phyloP scores from a whole-genome alignment of 805 yeast species.

The Ascoidea asiatica region DNA sequence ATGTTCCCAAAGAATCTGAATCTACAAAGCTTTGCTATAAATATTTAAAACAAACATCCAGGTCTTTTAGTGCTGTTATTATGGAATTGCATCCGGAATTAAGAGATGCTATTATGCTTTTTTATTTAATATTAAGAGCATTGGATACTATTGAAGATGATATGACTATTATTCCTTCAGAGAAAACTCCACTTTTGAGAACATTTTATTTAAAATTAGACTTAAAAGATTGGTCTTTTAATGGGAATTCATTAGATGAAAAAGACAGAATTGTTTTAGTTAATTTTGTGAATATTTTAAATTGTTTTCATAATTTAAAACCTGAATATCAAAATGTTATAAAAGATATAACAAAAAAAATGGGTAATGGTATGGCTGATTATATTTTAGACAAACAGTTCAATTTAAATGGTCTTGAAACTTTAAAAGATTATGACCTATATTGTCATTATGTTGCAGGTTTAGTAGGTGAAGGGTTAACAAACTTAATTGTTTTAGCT shows the following conservation, averaged over 20 bases:
- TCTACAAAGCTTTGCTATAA: constrained; percentile 51
- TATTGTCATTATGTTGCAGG: constrained; percentile 98
- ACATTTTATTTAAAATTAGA: constrained; percentile 50
- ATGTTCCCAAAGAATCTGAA: constrained; percentile 24
- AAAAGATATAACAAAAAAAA: constrained; percentile 60
- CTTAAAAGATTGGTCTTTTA: constrained; percentile 66
- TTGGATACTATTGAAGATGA: constrained; percentile 95
- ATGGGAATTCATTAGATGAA: constrained; percentile 63
- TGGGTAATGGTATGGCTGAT: constrained; percentile 99
- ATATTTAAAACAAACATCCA: constrained; percentile 56
- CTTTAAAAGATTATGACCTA: constrained; percentile 70
- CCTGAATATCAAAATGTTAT: constrained; percentile 70
- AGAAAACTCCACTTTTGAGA: constrained; percentile 66
- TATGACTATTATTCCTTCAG: constrained; percentile 62
- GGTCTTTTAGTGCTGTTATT: constrained; percentile 92
- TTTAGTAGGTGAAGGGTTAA: constrained; percentile 90
- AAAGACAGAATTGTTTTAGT: constrained; percentile 69
- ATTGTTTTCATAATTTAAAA: constrained; percentile 60
- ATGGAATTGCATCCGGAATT: constrained; percentile 83
- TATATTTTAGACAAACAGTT: constrained; percentile 68
- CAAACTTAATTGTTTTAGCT: constrained; percentile 69
- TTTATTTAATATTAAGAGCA: constrained; percentile 78
- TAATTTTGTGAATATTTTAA: constrained; percentile 59
- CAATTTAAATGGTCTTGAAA: constrained; percentile 65
- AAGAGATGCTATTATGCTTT: constrained; percentile 67